These are phyloP conservation scores for Epichloe sylvatica DNA, from an alignment of 2,329 filamentous ascomycete species.

Conservation along the genomic window DNA sequence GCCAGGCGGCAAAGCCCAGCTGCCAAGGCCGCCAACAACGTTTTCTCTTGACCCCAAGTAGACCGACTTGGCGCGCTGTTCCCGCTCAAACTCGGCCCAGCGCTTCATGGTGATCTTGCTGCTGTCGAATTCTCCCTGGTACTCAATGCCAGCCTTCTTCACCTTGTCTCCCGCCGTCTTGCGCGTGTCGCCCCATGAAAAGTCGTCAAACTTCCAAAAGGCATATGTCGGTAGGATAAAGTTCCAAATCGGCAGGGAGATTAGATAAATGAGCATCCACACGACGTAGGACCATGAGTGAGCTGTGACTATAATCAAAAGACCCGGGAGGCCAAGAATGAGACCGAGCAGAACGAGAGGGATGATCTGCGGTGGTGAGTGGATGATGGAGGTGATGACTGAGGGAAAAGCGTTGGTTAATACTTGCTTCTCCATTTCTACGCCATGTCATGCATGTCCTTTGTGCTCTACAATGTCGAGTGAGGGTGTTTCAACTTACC, in stretches of 20 bases:
- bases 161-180: slow-evolving; percentile 86
- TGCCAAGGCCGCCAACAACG: slow-evolving; percentile 25
- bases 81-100: slow-evolving; percentile 88
- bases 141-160: slow-evolving; percentile 74
- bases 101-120: slow-evolving; percentile 99
- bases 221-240: slow-evolving; percentile 87
- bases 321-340: slow-evolving; percentile 83
- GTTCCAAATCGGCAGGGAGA: slow-evolving; percentile 94
- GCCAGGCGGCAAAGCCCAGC: slow-evolving; percentile 28
- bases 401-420: background rate
- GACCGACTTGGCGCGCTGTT: slow-evolving; percentile 35
- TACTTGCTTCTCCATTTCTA: background rate
- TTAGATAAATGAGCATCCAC: slow-evolving; percentile 94
- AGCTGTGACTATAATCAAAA: slow-evolving; percentile 85
- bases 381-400: slow-evolving; percentile 79
- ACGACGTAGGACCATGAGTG: slow-evolving; percentile 83
- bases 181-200: slow-evolving; percentile 95
- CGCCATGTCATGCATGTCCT: background rate
- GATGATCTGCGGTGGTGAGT: slow-evolving; percentile 66
- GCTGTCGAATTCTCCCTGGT: slow-evolving; percentile 93
- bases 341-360: slow-evolving; percentile 77
- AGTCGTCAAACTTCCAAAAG: slow-evolving; percentile 99
- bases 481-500: slow-evolving; percentile 41
- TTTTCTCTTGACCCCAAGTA: slow-evolving; percentile 42
- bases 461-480: background rate